Percentiles rank a stretch among this genome's conserved stretches.
Conservation (phyloP, 169 alveolate species). For the Eimeria acervulina region DNA sequence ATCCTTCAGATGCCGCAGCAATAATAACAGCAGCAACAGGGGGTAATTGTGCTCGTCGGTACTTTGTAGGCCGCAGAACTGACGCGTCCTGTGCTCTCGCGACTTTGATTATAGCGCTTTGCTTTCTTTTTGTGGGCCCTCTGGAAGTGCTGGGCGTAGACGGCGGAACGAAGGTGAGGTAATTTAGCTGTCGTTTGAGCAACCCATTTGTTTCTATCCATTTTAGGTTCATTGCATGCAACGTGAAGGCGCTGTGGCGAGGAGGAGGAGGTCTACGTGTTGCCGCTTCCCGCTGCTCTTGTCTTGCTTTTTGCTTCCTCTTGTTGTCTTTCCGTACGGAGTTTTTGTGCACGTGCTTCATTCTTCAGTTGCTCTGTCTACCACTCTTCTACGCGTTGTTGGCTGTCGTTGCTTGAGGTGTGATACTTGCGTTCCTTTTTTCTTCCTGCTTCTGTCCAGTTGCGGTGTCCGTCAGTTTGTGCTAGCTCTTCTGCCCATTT, state of each 20-base stretch:
- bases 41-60: background rate
- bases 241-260: background rate
- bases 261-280: background rate
- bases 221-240: background rate
- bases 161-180: background rate
- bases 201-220: background rate
- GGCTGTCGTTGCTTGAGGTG: too few relatives aligned
- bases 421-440: too few relatives aligned
- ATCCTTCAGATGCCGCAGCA: background rate
- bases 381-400: too few relatives aligned
- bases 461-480: background rate
- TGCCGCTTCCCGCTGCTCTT: background rate
- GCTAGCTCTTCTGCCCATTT: background rate
- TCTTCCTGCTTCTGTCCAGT: background rate
- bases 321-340: too few relatives aligned
- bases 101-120: background rate
- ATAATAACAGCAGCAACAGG: background rate
- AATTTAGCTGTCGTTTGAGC: background rate
- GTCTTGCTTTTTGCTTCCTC: too few relatives aligned
- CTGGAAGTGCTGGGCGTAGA: background rate
- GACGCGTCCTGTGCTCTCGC: background rate
- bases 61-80: background rate
- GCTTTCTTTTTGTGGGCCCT: background rate
- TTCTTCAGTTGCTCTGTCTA: too few relatives aligned
- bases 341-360: too few relatives aligned